Percentiles rank a stretch among this genome's conserved stretches.
Conservation (phyloP, 2,329 filamentous ascomycete genomes). For the Aspergillus sp. region DNA sequence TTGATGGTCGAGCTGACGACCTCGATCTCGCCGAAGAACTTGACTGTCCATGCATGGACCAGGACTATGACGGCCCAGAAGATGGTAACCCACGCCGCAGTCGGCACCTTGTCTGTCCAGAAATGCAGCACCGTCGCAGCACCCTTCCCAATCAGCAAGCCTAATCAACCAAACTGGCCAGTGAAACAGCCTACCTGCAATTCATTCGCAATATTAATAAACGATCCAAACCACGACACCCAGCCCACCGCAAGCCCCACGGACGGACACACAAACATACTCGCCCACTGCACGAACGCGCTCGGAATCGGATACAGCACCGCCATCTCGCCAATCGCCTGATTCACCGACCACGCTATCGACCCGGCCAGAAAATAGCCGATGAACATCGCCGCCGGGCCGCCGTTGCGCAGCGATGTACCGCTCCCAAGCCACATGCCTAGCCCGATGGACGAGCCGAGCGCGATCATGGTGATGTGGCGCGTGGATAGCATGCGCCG, state of each 20-base stretch:
- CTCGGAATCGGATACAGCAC: conserved; percentile 48
- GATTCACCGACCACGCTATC: conserved; percentile 45
- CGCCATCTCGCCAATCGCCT: conserved; percentile 49
- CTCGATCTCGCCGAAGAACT: conserved; percentile 48
- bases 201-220: conserved; percentile 48
- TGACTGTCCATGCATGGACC: conserved; percentile 45
- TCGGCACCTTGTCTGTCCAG: conserved; percentile 46
- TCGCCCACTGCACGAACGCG: conserved; percentile 48
- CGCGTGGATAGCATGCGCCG: conserved; percentile 41
- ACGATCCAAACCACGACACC: conserved; percentile 48
- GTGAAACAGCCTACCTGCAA: conserved; percentile 18
- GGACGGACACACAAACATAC: conserved; percentile 45
- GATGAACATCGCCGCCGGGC: conserved; percentile 47
- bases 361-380: conserved; percentile 41
- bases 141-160: conserved; percentile 16
- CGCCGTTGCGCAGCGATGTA: conserved; percentile 40
- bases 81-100: conserved; percentile 46
- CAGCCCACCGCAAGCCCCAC: conserved; percentile 49
- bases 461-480: conserved; percentile 39
- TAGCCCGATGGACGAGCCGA: conserved; percentile 46
- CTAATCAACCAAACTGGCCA: too few relatives aligned
- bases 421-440: conserved; percentile 51
- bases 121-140: conserved; percentile 45
- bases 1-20: conserved; percentile 46
- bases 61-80: conserved; percentile 45